Evolutionary conservation across 441 rosid species (phyloP).

Genomic region (Kokia cookei): DNA sequence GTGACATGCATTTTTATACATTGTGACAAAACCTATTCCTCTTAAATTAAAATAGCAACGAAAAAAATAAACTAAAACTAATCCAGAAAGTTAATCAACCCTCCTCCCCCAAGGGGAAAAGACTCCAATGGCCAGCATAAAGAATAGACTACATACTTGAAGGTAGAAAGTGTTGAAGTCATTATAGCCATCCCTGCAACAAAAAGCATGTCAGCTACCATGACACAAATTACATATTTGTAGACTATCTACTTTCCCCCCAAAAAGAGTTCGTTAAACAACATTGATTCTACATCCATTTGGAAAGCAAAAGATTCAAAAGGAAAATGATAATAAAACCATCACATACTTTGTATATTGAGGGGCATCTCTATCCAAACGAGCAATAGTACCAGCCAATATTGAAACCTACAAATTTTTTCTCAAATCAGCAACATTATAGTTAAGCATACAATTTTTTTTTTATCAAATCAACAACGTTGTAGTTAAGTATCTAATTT

Average conservation of each 20-base stretch:
- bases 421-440: constrained; percentile 1
- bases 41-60: not conserved
- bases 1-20: not conserved
- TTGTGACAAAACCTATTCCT: not conserved
- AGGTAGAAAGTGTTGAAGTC: constrained; percentile 99
- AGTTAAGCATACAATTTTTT: constrained; percentile 25
- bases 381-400: constrained; percentile 95
- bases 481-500: not conserved
- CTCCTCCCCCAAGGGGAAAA: not conserved
- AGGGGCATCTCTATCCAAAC: constrained; percentile 97
- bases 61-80: not conserved
- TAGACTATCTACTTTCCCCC: not conserved
- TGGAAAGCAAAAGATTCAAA: not conserved
- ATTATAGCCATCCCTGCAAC: constrained; percentile 96
- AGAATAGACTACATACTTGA: constrained; percentile 66
- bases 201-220: constrained; percentile 16
- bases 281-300: not conserved
- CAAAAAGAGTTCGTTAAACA: not conserved
- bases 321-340: constrained; percentile 12
- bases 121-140: not conserved
- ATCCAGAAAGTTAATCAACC: not conserved
- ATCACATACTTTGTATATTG: constrained; percentile 66
- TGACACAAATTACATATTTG: not conserved
- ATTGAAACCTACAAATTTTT: constrained; percentile 76
- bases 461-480: constrained; percentile 6